phyloP scores from a whole-genome alignment of 2,329 filamentous ascomycete genomes.

The Allantophomopsis cytisporea region DNA sequence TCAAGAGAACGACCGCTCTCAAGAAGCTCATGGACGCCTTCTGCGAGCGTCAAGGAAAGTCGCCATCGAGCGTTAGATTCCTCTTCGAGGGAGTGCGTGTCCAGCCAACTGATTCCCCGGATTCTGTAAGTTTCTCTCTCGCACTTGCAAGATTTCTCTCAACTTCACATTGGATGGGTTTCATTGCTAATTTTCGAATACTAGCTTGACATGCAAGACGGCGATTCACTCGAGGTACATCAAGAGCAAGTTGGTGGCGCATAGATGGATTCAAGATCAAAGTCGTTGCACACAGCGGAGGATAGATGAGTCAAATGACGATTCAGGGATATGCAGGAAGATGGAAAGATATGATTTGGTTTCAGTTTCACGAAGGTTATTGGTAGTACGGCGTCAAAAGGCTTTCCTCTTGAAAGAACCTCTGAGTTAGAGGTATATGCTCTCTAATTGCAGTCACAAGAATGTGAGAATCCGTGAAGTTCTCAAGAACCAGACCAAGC shows the following conservation, averaged over 20 bases:
- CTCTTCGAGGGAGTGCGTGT: slow-evolving; percentile 94
- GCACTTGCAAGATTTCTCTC: not conserved
- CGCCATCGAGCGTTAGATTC: slow-evolving; percentile 72
- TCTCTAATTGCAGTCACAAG: too few relatives aligned
- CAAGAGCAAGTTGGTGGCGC: slow-evolving; percentile 92
- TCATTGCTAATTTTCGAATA: not conserved
- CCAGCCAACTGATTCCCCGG: slow-evolving; percentile 77
- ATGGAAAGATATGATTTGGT: too few relatives aligned
- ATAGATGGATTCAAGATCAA: not conserved
- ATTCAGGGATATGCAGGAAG: too few relatives aligned
- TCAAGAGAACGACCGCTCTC: slow-evolving; percentile 89
- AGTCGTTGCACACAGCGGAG: too few relatives aligned
- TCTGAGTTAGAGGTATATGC: too few relatives aligned
- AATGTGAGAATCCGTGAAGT: too few relatives aligned
- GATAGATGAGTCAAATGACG: too few relatives aligned
- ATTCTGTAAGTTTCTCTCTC: slow-evolving; percentile 53
- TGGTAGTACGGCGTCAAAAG: too few relatives aligned
- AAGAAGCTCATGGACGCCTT: slow-evolving; percentile 99
- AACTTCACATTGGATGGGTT: too few relatives aligned
- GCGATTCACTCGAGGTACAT: slow-evolving; percentile 92
- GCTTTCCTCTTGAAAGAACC: too few relatives aligned
- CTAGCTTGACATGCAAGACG: slow-evolving; percentile 92
- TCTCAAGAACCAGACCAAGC: too few relatives aligned
- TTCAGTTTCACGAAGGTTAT: too few relatives aligned
- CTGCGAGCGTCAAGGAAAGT: slow-evolving; percentile 91